Base-by-base conservation (phyloP, 192 early-diverging fungal genomes). In the Gaertneriomyces semiglobifer region DNA sequence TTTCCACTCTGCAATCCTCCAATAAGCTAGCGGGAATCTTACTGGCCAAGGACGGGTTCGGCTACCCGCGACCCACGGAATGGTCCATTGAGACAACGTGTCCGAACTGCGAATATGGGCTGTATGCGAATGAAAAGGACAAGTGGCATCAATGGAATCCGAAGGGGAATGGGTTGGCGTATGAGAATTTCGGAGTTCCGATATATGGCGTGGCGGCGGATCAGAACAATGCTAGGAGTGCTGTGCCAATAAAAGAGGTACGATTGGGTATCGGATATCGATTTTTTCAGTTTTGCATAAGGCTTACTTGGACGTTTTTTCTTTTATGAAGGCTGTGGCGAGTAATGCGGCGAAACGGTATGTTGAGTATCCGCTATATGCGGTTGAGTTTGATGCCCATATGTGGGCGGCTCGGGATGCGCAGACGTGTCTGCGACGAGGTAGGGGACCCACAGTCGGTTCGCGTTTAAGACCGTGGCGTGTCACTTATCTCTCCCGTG, bases 351-450 rank as follows among this genome's bases (percentile, higher is more conserved):
- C 67, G 9, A 65, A 68, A 20, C 51, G 68, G 0, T 91, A 88
- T 63, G 56, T n/a, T 16, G 57, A 66, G 4, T 90, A 85, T 63
- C 90, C 89, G 6, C 66, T 91, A 6, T 84, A 88, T 76, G 71
- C 87, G 0, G 76, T 90, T 41, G 79, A 93, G 68, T 88, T 93
- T 58, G 71, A 86, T 48, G 77, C 81, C 18, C 79, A 86, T 51
- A 92, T 91, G 88, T 88, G 73, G 63, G 87, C 81, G 2, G 86
- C 86, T n/a, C 59, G 77, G 38, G 74, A 93, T 77, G 61, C 88
- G 6, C 70, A 58, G 5, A 83, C 87, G 2, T 93, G 92, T 69
- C 75, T 93, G 10, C 74, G 85, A 67, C 71, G 88, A 79, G 81
- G 90, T 85, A 73, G 40, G 44, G 4, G 3, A 16, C 9, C 47